A percentile compares a stretch with the other conserved stretches of the same genome.
Conservation (phyloP, 352 stramenopile genomes). For the Globisporangium barbulae region DNA sequence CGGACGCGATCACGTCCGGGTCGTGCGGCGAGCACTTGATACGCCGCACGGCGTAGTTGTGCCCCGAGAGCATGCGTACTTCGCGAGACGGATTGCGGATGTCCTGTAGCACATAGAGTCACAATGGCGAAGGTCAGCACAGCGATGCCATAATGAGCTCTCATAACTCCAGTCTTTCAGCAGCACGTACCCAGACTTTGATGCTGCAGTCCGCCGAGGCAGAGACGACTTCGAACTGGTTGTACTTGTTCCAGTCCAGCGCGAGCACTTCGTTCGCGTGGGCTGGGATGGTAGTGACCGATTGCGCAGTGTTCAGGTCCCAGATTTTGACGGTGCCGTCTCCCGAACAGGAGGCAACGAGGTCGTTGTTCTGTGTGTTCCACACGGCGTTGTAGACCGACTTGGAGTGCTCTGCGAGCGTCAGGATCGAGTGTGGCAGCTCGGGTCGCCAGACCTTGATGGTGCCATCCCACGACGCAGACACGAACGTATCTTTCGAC, state of each 20-base stretch:
- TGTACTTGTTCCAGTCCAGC: slow-evolving; percentile 94
- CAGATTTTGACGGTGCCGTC: slow-evolving; percentile 78
- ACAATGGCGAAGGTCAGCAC: neutral
- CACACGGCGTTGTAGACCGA: slow-evolving; percentile 85
- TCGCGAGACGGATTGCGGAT: slow-evolving; percentile 68
- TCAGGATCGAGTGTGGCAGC: slow-evolving; percentile 62
- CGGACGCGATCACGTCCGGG: slow-evolving; percentile 71
- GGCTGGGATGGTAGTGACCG: slow-evolving; percentile 59
- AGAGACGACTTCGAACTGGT: slow-evolving; percentile 83
- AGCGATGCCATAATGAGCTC: no score
- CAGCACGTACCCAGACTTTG: slow-evolving; percentile 70
- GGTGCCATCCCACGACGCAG: slow-evolving; percentile 82
- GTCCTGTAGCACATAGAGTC: slow-evolving; percentile 35
- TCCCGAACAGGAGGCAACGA: slow-evolving; percentile 76
- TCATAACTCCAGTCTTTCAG: no score
- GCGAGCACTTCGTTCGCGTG: slow-evolving; percentile 83
- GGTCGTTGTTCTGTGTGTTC: slow-evolving; percentile 70
- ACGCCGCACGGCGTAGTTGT: slow-evolving; percentile 80
- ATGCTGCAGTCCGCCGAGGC: slow-evolving; percentile 82
- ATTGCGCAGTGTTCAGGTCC: slow-evolving; percentile 59
- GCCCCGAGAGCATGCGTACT: slow-evolving; percentile 67
- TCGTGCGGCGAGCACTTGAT: slow-evolving; percentile 88
- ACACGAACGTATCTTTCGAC: slow-evolving; percentile 84
- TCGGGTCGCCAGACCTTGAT: slow-evolving; percentile 88
- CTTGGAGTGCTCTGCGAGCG: slow-evolving; percentile 72